A percentile compares a stretch with the other conserved stretches of the same genome.
Conservation (phyloP, 345 rosid species). For the Aegle marmelos region DNA sequence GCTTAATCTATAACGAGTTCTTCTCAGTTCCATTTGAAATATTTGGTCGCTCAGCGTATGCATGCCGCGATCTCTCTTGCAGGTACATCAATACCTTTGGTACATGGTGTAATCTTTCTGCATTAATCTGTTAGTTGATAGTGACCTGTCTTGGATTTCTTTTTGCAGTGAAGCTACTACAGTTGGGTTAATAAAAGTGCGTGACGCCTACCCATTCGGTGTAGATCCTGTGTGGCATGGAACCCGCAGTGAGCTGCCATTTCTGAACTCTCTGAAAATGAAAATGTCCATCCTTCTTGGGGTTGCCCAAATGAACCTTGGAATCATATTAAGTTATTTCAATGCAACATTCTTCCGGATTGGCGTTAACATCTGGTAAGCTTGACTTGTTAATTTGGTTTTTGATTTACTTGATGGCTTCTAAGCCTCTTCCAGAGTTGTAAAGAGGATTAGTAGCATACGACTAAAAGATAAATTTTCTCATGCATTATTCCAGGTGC, state of each 20-base stretch:
- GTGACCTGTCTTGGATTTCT: slow-evolving; percentile 12
- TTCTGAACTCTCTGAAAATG: slow-evolving; percentile 95
- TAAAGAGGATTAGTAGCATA: not conserved
- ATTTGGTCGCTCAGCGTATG: slow-evolving; percentile 86
- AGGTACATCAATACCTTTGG: slow-evolving; percentile 40
- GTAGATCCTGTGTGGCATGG: slow-evolving; percentile 98
- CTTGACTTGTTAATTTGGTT: slow-evolving; percentile 10
- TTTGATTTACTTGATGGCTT: slow-evolving; percentile 12
- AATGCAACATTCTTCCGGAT: slow-evolving; percentile 75
- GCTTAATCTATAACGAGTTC: slow-evolving; percentile 93
- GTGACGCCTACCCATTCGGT: slow-evolving; percentile 87
- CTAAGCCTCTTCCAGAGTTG: slow-evolving; percentile 5
- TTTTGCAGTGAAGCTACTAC: slow-evolving; percentile 76
- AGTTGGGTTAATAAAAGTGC: slow-evolving; percentile 72
- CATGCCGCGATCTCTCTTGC: slow-evolving; percentile 91
- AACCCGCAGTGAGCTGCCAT: slow-evolving; percentile 84
- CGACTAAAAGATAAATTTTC: not conserved
- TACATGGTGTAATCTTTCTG: not conserved
- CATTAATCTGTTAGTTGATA: not conserved
- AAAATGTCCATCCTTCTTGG: slow-evolving; percentile 98
- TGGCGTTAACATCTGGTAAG: slow-evolving; percentile 69
- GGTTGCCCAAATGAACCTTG: slow-evolving; percentile 98
- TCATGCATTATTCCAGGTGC: slow-evolving; percentile 61
- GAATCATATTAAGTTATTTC: slow-evolving; percentile 81
- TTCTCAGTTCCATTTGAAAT: slow-evolving; percentile 91